These are phyloP conservation scores for Mrakia frigida DNA, from an alignment of 768 basidiomycete species.

Conservation along the genomic window DNA sequence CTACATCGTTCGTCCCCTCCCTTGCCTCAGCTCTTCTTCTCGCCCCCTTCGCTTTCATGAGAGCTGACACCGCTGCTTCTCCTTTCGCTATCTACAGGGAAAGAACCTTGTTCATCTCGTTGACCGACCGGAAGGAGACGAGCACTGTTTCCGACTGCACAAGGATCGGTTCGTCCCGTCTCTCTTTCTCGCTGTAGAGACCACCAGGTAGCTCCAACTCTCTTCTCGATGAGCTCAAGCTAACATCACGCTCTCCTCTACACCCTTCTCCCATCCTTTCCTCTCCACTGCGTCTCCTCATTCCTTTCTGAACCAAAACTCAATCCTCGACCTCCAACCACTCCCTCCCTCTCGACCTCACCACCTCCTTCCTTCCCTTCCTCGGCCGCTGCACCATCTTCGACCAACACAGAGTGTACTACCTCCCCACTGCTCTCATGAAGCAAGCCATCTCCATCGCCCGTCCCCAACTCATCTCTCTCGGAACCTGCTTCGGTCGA, in stretches of 20 bases:
- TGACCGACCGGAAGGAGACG: constrained; percentile 80
- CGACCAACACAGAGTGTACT: constrained; percentile 60
- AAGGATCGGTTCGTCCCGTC: constrained; percentile 58
- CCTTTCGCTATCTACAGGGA: constrained; percentile 54
- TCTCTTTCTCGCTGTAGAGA: neutral
- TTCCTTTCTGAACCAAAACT: neutral
- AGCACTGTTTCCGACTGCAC: constrained; percentile 91
- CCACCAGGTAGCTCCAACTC: neutral
- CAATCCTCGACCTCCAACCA: neutral
- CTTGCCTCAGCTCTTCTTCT: too few species aligned
- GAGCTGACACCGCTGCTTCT: neutral
- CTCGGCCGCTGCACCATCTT: neutral
- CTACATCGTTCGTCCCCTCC: constrained; percentile 66
- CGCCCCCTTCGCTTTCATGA: too few species aligned
- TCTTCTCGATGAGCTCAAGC: neutral
- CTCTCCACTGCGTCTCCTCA: neutral
- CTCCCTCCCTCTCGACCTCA: neutral
- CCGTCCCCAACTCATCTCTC: constrained; percentile 79
- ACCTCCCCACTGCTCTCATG: constrained; percentile 93
- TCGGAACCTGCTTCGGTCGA: constrained; percentile 96
- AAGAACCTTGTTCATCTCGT: constrained; percentile 94
- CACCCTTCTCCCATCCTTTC: neutral
- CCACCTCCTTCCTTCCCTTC: neutral
- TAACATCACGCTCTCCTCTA: neutral
- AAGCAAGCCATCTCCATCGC: constrained; percentile 87